Percentiles rank a stretch among this genome's conserved stretches.
Evolutionary conservation across 2,329 filamentous ascomycete genomes (phyloP).

Genomic region (Ophiostoma pallidulum): DNA sequence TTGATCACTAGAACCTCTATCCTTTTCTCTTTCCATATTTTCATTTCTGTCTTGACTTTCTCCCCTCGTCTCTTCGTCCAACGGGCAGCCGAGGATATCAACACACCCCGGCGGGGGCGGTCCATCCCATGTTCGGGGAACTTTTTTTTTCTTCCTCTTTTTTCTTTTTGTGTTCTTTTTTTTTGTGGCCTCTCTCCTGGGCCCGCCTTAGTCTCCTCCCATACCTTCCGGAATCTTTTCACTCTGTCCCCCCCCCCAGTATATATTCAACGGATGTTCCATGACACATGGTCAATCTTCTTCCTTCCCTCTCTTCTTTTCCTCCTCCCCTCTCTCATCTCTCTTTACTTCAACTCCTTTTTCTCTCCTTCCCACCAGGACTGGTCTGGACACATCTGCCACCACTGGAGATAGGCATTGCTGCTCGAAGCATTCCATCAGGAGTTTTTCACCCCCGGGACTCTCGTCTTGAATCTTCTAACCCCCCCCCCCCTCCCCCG

Average conservation of each 20-base stretch:
- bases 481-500: background rate
- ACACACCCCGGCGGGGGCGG: background rate
- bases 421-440: too few relatives aligned
- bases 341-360: background rate
- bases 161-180: background rate
- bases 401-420: background rate
- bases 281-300: background rate
- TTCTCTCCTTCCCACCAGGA: background rate
- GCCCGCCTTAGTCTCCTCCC: too few relatives aligned
- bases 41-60: too few relatives aligned
- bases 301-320: background rate
- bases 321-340: background rate
- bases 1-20: too few relatives aligned
- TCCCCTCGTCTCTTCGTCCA: background rate
- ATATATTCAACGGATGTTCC: background rate
- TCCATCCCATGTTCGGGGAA: background rate
- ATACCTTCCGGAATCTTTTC: too few relatives aligned
- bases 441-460: too few relatives aligned
- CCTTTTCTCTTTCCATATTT: too few relatives aligned
- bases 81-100: constrained; percentile 5
- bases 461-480: too few relatives aligned
- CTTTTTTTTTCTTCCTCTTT: background rate
- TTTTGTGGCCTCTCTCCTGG: too few relatives aligned
- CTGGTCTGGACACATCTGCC: background rate
- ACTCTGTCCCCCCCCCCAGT: too few relatives aligned